These are phyloP conservation scores for Crotalaria pallida DNA, from an alignment of 306 rosid genomes.

Conservation along the genomic window DNA sequence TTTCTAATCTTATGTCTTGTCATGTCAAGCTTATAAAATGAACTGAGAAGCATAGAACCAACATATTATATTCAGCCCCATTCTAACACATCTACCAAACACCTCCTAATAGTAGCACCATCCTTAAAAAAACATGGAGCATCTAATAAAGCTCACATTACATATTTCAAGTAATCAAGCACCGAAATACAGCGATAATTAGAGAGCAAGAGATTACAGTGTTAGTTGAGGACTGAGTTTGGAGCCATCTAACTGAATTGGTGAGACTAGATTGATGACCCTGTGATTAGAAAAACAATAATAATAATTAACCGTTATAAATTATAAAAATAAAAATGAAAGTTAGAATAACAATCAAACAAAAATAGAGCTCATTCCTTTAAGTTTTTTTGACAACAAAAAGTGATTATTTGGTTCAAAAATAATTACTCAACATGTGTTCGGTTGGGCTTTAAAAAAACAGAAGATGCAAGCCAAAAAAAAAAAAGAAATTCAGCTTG, in stretches of 20 bases:
- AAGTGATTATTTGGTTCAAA: no score
- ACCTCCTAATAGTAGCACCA: not conserved
- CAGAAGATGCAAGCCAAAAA: no score
- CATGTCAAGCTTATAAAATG: no score
- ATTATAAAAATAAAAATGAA: not conserved
- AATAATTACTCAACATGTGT: no score
- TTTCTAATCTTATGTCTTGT: no score
- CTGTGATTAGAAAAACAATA: conserved; percentile 37
- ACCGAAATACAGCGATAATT: not conserved
- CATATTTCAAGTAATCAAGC: not conserved
- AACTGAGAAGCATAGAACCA: no score
- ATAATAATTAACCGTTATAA: not conserved
- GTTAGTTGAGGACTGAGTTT: conserved; percentile 57
- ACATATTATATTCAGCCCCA: no score
- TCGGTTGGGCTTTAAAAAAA: no score
- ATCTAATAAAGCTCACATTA: not conserved
- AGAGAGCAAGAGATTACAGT: conserved; percentile 41
- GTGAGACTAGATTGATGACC: conserved; percentile 67
- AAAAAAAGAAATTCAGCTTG: no score
- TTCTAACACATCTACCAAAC: no score
- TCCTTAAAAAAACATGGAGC: not conserved
- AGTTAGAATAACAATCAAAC: not conserved
- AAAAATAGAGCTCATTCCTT: not conserved
- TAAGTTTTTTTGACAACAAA: no score
- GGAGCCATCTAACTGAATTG: conserved; percentile 83